These are phyloP conservation scores for Golubevia pallescens DNA, from an alignment of 1,284 basidiomycete genomes.

Conservation along the genomic window DNA sequence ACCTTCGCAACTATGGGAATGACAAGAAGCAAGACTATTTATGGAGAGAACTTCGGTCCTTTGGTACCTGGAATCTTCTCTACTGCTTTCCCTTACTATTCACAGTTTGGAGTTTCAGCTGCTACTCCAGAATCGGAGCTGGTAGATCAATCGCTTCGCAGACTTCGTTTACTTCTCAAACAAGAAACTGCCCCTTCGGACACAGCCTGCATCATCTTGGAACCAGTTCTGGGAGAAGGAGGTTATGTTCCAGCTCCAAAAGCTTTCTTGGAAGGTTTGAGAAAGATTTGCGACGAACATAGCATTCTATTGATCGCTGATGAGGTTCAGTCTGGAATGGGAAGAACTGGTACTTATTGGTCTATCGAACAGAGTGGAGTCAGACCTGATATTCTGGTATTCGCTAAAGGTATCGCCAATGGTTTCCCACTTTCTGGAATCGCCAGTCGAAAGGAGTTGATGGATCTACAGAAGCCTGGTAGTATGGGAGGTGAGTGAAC, in stretches of 20 bases:
- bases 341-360: conserved; percentile 85
- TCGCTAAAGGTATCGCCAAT: conserved; percentile 93
- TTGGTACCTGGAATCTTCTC: conserved; percentile 86
- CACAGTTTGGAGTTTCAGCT: conserved; percentile 76
- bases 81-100: conserved; percentile 90
- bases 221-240: conserved; percentile 89
- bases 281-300: conserved; percentile 84
- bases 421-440: conserved; percentile 91
- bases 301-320: conserved; percentile 70
- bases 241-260: conserved; percentile 89
- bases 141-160: conserved; percentile 75
- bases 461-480: too few relatives aligned
- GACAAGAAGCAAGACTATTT: conserved; percentile 88
- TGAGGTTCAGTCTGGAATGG: conserved; percentile 82
- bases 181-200: conserved; percentile 85
- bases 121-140: conserved; percentile 74
- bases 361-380: conserved; percentile 75
- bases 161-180: conserved; percentile 80
- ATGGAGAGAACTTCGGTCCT: conserved; percentile 78
- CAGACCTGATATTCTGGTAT: conserved; percentile 82
- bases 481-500: too few relatives aligned
- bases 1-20: conserved; percentile 79
- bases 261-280: conserved; percentile 78
- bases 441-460: conserved; percentile 80
- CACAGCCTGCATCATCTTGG: conserved; percentile 88